Conservation (phyloP, 2,329 filamentous ascomycete genomes). For the Penicillium hordei region DNA sequence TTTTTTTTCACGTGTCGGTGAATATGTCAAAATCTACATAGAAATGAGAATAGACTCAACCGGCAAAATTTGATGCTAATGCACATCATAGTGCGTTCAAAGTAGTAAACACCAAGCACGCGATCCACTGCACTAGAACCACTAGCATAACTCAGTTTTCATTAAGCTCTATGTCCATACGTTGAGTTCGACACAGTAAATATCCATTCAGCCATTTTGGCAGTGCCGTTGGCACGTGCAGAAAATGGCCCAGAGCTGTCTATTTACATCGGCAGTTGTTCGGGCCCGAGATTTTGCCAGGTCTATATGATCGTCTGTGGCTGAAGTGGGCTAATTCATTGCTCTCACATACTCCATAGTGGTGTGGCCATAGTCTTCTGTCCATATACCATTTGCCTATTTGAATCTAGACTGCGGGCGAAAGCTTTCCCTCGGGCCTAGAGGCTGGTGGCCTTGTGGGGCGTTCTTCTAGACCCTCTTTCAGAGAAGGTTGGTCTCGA, state of each 20-base stretch:
- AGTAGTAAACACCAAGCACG: neutral
- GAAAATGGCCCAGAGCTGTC: neutral
- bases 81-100: neutral
- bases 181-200: neutral
- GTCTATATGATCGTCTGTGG: constrained; percentile 64
- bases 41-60: neutral
- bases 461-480: neutral
- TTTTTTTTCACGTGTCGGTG: no score
- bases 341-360: constrained; percentile 51
- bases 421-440: constrained; percentile 9
- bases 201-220: neutral
- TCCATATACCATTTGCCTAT: constrained; percentile 18
- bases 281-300: neutral
- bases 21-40: no score
- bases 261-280: neutral
- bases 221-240: neutral
- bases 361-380: constrained; percentile 20
- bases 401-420: constrained; percentile 12
- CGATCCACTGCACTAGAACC: neutral
- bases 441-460: no score
- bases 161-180: neutral
- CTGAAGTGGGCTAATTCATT: constrained; percentile 72
- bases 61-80: neutral
- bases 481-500: neutral
- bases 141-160: neutral